Conservation (phyloP, 805 yeast species). For the Teunomyces stri region DNA sequence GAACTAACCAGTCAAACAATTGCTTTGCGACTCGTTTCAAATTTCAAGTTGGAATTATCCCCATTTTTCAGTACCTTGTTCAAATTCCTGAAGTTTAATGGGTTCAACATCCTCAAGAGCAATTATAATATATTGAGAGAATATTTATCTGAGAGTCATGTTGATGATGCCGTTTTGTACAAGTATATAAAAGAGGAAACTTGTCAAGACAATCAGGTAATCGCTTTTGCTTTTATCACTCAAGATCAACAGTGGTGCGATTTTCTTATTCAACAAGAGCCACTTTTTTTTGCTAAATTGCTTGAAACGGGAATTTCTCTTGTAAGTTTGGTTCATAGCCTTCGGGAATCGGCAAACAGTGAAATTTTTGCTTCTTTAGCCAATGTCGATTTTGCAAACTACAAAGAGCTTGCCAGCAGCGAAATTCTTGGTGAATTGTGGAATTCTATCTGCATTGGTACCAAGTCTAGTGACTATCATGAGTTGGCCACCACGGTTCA, state of each 20-base stretch:
- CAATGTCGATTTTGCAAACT: constrained; percentile 15
- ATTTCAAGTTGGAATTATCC: constrained; percentile 35
- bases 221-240: constrained; percentile 5
- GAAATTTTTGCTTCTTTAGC: constrained; percentile 21
- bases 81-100: constrained; percentile 41
- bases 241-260: neutral
- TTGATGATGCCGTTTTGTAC: neutral
- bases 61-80: constrained; percentile 26
- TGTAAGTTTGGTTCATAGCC: neutral
- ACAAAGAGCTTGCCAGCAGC: constrained; percentile 5
- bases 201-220: constrained; percentile 3
- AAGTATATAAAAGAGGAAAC: neutral
- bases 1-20: constrained; percentile 51
- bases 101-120: constrained; percentile 19
- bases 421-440: constrained; percentile 15
- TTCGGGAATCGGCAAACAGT: neutral
- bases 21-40: constrained; percentile 44
- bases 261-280: neutral
- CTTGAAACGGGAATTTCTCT: constrained; percentile 12
- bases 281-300: constrained; percentile 10
- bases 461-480: constrained; percentile 20
- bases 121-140: constrained; percentile 13
- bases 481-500: constrained; percentile 14
- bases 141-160: constrained; percentile 10
- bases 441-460: constrained; percentile 14